Evolutionary conservation across 257 asterid genomes (phyloP).

Genomic region (Verbascum thapsus): DNA sequence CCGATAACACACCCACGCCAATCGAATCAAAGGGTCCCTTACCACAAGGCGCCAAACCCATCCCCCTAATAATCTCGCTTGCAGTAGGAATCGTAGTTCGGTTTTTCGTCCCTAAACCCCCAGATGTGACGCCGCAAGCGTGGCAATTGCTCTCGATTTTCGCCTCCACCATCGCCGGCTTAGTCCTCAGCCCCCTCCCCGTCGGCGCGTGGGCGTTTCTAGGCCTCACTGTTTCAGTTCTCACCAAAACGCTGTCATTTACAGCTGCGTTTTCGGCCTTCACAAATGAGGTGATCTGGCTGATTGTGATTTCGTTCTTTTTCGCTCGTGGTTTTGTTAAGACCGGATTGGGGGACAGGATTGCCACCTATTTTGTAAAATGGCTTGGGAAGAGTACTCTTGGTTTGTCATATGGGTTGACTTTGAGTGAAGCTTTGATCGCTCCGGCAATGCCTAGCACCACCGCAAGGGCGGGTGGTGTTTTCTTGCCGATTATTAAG

Average conservation of each 20-base stretch:
- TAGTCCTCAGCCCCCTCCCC: slow-evolving; percentile 80
- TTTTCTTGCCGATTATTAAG: slow-evolving; percentile 81
- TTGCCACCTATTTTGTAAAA: slow-evolving; percentile 80
- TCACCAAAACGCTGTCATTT: slow-evolving; percentile 66
- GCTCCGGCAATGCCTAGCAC: slow-evolving; percentile 98
- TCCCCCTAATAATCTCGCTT: slow-evolving; percentile 59
- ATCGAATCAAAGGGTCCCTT: not conserved
- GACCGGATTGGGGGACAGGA: slow-evolving; percentile 83
- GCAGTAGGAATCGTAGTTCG: slow-evolving; percentile 54
- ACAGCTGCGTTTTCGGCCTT: slow-evolving; percentile 71
- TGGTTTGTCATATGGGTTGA: slow-evolving; percentile 82
- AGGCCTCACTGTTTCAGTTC: slow-evolving; percentile 65
- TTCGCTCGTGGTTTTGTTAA: slow-evolving; percentile 91
- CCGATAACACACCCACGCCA: slow-evolving; percentile 17
- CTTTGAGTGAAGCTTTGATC: slow-evolving; percentile 86
- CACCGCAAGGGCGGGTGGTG: slow-evolving; percentile 92
- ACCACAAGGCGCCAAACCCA: slow-evolving; percentile 57
- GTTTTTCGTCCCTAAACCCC: slow-evolving; percentile 65
- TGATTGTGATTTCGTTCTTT: slow-evolving; percentile 88
- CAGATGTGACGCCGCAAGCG: slow-evolving; percentile 65
- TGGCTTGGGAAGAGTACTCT: slow-evolving; percentile 88
- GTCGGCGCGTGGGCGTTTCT: slow-evolving; percentile 95
- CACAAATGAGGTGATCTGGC: slow-evolving; percentile 82
- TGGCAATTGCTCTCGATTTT: slow-evolving; percentile 84
- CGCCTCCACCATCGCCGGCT: slow-evolving; percentile 85